Base-by-base conservation (phyloP, 768 basidiomycete genomes). In the Hypholoma fasciculare region DNA sequence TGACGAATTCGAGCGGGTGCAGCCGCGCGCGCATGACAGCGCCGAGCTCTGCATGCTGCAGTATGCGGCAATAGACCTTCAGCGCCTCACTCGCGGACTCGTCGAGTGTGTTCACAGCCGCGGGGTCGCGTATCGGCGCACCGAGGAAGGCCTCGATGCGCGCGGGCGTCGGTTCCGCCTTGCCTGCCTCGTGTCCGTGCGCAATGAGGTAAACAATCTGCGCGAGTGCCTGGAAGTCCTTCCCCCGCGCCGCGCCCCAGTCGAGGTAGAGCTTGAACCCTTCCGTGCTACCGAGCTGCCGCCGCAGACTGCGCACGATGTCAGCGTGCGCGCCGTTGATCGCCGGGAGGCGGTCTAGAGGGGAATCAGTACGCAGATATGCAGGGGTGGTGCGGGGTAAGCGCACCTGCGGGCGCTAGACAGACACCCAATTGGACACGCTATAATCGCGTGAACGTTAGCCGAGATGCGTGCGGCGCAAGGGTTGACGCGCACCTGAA, bases 361-460 rank as follows among this genome's bases (percentile, higher is more conserved):
- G 61, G 30, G 46, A 62, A 13, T 55, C 26, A 8, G 48, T 47
- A 26, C 12, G 30, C 20, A 9, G 37, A 56, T 49, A 20, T 23
- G 19, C 47, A 30, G 34, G 20, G 12, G n/a, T 9, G 30, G 12
- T 34, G 16, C 8, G 38, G 9, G 37, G 13, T 39, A 17, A 11
- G 52, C 74, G 17, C 13, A 82, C 80, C 82, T 63, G 78, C 77
- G 3, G 81, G 78, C 16, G 78, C 72, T 48, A 83, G 75, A 3
- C 81, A 72, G 37, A 83, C 76, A 7, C 82, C 82, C 17, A 81
- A 61, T 63, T 83, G 82, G 36, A 83, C 82, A 44, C 82, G 76
- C 81, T 82, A 44, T 34, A 52, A 16, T 59, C 55, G 54, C 37
- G 37, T 37, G 20, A n/a, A 3, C 34, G n/a, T 40, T 17, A 50